phyloP scores from a whole-genome alignment of 768 basidiomycete genomes.

The Lenzites betulinus region DNA sequence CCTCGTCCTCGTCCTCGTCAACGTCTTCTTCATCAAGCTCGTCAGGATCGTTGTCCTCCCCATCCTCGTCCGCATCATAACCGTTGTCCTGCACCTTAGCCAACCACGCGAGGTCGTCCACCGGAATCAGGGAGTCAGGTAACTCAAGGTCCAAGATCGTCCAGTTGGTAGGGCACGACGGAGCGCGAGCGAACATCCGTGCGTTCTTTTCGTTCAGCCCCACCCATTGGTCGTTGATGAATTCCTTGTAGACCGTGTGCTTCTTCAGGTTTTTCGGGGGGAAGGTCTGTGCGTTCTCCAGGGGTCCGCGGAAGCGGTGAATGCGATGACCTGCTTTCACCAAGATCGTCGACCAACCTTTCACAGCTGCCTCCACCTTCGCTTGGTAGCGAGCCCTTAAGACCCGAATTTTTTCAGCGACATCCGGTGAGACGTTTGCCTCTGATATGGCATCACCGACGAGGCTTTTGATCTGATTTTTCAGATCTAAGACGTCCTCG shows the following conservation, averaged over 20 bases:
- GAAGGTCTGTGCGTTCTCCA: neutral
- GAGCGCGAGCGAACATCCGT: neutral
- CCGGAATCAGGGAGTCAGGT: neutral
- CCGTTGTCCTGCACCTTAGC: neutral
- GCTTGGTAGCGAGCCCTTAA: neutral
- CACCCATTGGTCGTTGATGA: neutral
- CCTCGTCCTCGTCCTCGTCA: too few species aligned
- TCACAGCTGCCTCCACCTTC: neutral
- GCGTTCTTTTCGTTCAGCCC: neutral
- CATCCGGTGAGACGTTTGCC: neutral
- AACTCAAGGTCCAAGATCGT: neutral
- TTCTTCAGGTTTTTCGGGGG: neutral
- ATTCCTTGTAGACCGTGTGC: conserved; percentile 3
- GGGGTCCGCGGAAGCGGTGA: neutral
- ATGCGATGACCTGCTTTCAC: neutral
- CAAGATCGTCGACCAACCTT: neutral
- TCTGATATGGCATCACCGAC: neutral
- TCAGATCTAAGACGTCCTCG: neutral
- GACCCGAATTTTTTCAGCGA: neutral
- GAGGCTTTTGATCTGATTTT: neutral
- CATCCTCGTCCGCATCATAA: neutral
- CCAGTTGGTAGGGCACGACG: neutral
- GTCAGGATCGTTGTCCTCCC: too few species aligned
- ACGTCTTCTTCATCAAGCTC: neutral
- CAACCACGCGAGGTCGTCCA: neutral